A percentile compares a stretch with the other conserved stretches of the same genome.
Conservation (phyloP, 257 asterid species). For the Verbascum thapsus region DNA sequence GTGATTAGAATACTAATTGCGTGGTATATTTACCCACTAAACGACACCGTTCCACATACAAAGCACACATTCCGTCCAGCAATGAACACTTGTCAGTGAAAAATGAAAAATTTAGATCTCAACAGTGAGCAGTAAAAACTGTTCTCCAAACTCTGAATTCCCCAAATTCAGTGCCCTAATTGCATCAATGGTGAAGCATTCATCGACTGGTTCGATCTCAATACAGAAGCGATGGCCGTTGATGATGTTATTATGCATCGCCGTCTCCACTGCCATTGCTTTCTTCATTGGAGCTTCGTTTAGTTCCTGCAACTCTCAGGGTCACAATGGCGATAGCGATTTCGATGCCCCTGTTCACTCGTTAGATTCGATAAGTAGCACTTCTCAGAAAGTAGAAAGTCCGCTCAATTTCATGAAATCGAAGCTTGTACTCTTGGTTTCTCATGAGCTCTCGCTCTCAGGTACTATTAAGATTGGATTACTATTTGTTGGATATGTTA, state of each 20-base stretch:
- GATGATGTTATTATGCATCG: slow-evolving; percentile 46
- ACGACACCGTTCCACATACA: no score
- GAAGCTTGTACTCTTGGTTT: slow-evolving; percentile 70
- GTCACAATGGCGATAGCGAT: slow-evolving; percentile 30
- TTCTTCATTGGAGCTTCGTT: slow-evolving; percentile 68
- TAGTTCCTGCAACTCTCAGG: slow-evolving; percentile 55
- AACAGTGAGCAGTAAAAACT: slow-evolving; percentile 11
- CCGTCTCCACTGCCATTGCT: slow-evolving; percentile 57
- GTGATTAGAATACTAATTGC: no score
- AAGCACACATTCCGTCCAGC: no score
- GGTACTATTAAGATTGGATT: slow-evolving; percentile 40
- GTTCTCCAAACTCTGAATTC: neutral
- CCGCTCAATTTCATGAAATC: slow-evolving; percentile 75
- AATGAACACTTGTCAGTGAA: neutral
- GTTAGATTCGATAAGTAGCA: slow-evolving; percentile 15
- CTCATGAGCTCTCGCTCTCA: slow-evolving; percentile 89
- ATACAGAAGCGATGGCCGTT: slow-evolving; percentile 55
- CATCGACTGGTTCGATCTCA: slow-evolving; percentile 28
- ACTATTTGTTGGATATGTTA: neutral
- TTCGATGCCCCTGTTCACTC: slow-evolving; percentile 34
- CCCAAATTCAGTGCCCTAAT: slow-evolving; percentile 26
- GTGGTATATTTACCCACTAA: no score
- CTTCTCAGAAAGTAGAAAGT: slow-evolving; percentile 33
- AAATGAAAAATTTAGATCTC: slow-evolving; percentile 21
- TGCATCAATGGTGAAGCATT: slow-evolving; percentile 53